Conservation (phyloP, 228 moss, liverwort and hornwort genomes). For the Sphagnum magellanicum region DNA sequence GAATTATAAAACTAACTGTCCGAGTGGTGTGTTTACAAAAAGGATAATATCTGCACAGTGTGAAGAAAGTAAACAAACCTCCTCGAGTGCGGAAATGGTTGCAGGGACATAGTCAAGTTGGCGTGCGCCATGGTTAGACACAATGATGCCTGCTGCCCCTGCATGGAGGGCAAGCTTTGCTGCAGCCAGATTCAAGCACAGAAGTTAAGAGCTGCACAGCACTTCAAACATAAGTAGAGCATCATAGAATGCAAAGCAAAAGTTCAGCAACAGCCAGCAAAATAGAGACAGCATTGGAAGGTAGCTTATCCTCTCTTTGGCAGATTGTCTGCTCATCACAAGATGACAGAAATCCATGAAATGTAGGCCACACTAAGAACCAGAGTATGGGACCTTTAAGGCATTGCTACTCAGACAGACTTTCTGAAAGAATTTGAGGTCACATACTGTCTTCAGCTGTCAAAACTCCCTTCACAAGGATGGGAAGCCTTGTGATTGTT, state of each 20-base stretch:
- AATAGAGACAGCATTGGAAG: too few relatives aligned
- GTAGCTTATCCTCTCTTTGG: too few relatives aligned
- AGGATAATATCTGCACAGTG: background rate
- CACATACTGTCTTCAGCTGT: constrained; percentile 88
- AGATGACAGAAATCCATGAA: too few relatives aligned
- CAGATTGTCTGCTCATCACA: too few relatives aligned
- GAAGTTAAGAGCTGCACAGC: background rate
- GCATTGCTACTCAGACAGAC: too few relatives aligned
- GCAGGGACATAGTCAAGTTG: constrained; percentile 96
- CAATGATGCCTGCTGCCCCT: constrained; percentile 84
- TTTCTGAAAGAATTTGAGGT: background rate
- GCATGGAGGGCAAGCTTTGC: constrained; percentile 73
- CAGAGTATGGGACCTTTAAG: too few relatives aligned
- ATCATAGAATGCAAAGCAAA: too few relatives aligned
- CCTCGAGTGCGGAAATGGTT: constrained; percentile 88
- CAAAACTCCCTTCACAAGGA: constrained; percentile 97
- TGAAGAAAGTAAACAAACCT: constrained; percentile 30
- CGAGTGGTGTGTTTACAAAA: too few relatives aligned
- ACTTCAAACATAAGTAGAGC: too few relatives aligned
- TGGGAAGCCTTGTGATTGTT: constrained; percentile 81
- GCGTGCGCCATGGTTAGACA: constrained; percentile 92
- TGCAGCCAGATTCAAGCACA: constrained; percentile 5
- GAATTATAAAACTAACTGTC: too few relatives aligned
- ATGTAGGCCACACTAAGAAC: too few relatives aligned
- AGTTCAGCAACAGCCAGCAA: too few relatives aligned